A percentile compares a stretch with the other conserved stretches of the same genome.
phyloP scores from a whole-genome alignment of 1,284 basidiomycete genomes.

The Cryptococcus jaspeensis region DNA sequence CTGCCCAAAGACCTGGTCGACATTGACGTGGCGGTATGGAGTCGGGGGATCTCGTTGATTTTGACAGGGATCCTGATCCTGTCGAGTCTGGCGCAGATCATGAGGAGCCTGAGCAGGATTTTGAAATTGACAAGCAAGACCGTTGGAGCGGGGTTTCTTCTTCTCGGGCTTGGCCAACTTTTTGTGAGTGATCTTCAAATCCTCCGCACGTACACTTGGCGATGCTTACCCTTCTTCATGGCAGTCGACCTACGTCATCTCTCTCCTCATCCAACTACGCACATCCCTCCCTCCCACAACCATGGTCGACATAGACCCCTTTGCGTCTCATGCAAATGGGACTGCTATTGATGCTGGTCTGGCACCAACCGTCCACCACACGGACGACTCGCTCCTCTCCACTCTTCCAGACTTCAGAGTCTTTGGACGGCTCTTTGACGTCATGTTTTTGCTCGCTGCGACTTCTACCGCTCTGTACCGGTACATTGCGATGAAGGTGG shows the following conservation, averaged over 20 bases:
- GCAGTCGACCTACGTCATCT: conserved; percentile 50
- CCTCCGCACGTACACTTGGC: no score
- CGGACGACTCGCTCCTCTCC: conserved; percentile 38
- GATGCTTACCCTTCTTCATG: no score
- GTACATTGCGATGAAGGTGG: conserved; percentile 43
- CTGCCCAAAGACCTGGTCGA: conserved; percentile 39
- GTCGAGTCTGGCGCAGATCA: conserved; percentile 46
- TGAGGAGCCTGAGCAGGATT: conserved; percentile 47
- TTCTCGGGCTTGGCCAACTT: conserved; percentile 48
- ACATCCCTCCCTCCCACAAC: conserved; percentile 41
- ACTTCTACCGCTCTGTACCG: conserved; percentile 35
- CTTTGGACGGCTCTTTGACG: conserved; percentile 51
- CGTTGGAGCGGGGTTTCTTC: conserved; percentile 49
- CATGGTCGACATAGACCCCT: conserved; percentile 15
- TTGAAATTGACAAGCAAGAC: conserved; percentile 47
- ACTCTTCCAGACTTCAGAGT: conserved; percentile 50
- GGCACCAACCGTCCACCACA: not conserved
- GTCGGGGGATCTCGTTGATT: conserved; percentile 47
- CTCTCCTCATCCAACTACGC: conserved; percentile 50
- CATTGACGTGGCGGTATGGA: conserved; percentile 46
- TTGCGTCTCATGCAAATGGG: conserved; percentile 3
- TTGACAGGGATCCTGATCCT: conserved; percentile 48
- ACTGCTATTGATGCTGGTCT: conserved; percentile 1
- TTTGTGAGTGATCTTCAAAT: conserved; percentile 45
- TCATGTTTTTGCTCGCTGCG: conserved; percentile 47